Base-by-base conservation (phyloP, 805 yeast species). In the Metschnikowia proteae region DNA sequence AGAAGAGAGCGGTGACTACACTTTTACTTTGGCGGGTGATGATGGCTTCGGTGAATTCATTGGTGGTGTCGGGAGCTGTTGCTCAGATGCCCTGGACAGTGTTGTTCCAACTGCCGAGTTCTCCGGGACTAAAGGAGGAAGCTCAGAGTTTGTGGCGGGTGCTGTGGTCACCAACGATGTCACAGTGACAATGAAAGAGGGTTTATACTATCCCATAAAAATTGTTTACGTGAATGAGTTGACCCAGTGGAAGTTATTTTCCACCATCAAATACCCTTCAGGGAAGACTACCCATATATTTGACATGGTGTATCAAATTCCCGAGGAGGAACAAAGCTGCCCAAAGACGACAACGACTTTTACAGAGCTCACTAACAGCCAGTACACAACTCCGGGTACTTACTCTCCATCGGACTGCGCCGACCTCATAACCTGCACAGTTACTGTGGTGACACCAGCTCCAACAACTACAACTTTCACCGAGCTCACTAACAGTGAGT, bases 201-300 rank as follows among this genome's bases (percentile, higher is more conserved):
- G 52, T 9, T 17, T 26, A 7, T 49, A 49, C 38, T 49, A 49
- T 27, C 52, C 52, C 2, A 22, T 46, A 4, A 49, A 49, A 25
- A 26, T 46, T 13, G 38, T 49, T 11, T 40, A 7, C 30, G 46
- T 46, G 6, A 49, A 49, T n/a, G 35, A 38, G 39, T 25, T 38
- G 22, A 46, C 49, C 6, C 44, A 45, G 4, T 43, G 49, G 27
- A 43, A 38, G 10, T 35, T 49, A 7, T 27, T 28, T 28, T 8
- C 32, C 13, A 11, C 27, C 11, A 27, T 49, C 30, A 37, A 29
- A 35, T 46, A 45, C 27, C 28, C 38, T 7, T 44, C 46, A 3
- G 49, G 49, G 6, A 28, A 45, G 29, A 43, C 46, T 4, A 23
- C 11, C 1, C 29, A 32, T 10, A 26, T 17, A 8, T 28, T 33